Evolutionary conservation across 305 asterid species (phyloP).

Genomic region (Fraxinus velutina): DNA sequence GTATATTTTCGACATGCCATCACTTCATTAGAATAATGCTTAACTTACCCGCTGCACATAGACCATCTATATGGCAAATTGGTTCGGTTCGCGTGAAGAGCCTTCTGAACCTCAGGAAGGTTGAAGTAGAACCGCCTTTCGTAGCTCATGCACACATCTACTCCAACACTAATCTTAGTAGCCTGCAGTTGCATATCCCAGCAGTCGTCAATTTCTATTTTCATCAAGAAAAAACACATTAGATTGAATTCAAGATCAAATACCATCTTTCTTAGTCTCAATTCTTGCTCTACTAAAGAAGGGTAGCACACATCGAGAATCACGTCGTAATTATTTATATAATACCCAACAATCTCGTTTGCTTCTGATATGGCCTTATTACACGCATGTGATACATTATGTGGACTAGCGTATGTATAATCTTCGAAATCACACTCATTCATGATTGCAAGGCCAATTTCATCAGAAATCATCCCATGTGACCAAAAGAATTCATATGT

Average conservation of each 20-base stretch:
- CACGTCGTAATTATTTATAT: slow-evolving; percentile 74
- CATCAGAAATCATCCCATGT: slow-evolving; percentile 97
- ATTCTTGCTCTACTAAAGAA: slow-evolving; percentile 81
- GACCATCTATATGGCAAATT: slow-evolving; percentile 61
- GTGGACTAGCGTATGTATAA: slow-evolving; percentile 63
- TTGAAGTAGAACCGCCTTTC: slow-evolving; percentile 69
- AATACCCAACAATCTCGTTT: slow-evolving; percentile 56
- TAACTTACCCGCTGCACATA: slow-evolving; percentile 49
- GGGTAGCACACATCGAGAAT: slow-evolving; percentile 97
- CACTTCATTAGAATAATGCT: neutral
- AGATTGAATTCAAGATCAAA: neutral
- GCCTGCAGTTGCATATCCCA: slow-evolving; percentile 39
- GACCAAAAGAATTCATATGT: slow-evolving; percentile 90
- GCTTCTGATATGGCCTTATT: slow-evolving; percentile 58
- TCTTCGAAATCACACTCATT: slow-evolving; percentile 82
- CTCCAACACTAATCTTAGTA: slow-evolving; percentile 64
- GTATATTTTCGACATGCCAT: neutral
- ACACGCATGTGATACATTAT: slow-evolving; percentile 62
- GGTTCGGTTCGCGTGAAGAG: slow-evolving; percentile 75
- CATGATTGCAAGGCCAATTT: slow-evolving; percentile 64
- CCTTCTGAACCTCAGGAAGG: slow-evolving; percentile 78
- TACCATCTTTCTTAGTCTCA: slow-evolving; percentile 73
- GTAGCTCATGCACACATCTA: slow-evolving; percentile 71
- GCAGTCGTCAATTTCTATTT: neutral
- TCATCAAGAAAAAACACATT: neutral